These are phyloP conservation scores for Populus ilicifolia DNA, from an alignment of 345 rosid species.

Conservation along the genomic window DNA sequence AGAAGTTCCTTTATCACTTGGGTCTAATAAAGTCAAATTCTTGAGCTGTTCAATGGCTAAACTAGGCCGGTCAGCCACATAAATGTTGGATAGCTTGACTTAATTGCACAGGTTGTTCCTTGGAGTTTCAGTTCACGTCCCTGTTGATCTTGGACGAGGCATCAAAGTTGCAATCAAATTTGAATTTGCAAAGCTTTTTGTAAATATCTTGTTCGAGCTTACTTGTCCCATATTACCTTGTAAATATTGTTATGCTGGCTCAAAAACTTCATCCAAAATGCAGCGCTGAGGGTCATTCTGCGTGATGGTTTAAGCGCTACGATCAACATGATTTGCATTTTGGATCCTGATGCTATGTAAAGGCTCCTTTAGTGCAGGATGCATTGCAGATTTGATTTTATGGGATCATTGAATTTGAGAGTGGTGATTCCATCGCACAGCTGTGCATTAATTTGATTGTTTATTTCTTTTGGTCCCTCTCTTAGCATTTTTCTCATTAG, in stretches of 20 bases:
- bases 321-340: not conserved
- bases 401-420: not conserved
- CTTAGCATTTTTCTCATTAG: not conserved
- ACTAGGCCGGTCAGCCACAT: conserved; percentile 12
- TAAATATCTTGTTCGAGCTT: conserved; percentile 18
- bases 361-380: not conserved
- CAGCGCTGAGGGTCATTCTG: not conserved
- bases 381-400: not conserved
- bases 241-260: conserved; percentile 3
- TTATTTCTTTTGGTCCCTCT: not conserved
- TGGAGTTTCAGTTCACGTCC: conserved; percentile 18
- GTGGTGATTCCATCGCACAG: not conserved
- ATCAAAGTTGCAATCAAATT: conserved; percentile 8
- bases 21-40: conserved; percentile 58
- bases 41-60: conserved; percentile 25
- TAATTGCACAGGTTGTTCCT: not conserved
- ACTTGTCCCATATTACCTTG: conserved; percentile 5
- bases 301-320: not conserved
- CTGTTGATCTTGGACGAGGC: conserved; percentile 23
- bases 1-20: conserved; percentile 67
- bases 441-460: not conserved
- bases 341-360: not conserved
- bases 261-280: not conserved
- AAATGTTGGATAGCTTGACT: conserved; percentile 21
- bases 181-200: conserved; percentile 26